A percentile compares a stretch with the other conserved stretches of the same genome.
These are phyloP conservation scores for Porodaedalea pini DNA, from an alignment of 1,284 basidiomycete species.

Conservation along the genomic window DNA sequence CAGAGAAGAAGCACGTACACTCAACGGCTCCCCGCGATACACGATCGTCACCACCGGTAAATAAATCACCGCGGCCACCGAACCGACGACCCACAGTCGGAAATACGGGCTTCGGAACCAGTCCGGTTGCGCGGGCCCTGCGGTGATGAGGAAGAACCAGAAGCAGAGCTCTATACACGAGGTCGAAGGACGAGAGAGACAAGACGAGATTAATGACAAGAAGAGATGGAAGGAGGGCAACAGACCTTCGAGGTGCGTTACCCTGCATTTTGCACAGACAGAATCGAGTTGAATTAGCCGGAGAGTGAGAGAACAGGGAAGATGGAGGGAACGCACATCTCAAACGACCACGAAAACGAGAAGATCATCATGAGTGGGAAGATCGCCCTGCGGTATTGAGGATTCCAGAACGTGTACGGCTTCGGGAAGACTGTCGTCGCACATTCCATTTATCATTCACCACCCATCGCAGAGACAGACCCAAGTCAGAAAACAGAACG, in stretches of 20 bases:
- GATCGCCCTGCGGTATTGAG: conserved; percentile 42
- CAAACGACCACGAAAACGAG: conserved; percentile 63
- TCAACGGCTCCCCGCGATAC: conserved; percentile 52
- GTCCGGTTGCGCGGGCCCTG: conserved; percentile 54
- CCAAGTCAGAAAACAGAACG: background rate
- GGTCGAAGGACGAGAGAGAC: conserved; percentile 15
- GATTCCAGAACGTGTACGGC: conserved; percentile 56
- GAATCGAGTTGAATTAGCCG: background rate
- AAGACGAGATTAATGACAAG: background rate
- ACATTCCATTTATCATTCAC: background rate
- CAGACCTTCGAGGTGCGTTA: conserved; percentile 73
- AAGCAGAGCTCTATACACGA: conserved; percentile 65
- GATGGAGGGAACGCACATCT: conserved; percentile 51
- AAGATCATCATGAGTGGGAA: conserved; percentile 62
- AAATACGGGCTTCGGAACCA: conserved; percentile 77
- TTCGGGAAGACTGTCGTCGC: conserved; percentile 54
- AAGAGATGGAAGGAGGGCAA: background rate
- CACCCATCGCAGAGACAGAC: background rate
- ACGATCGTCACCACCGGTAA: conserved; percentile 67
- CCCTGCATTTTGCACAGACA: conserved; percentile 38
- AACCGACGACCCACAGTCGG: conserved; percentile 64
- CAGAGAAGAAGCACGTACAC: conserved; percentile 39
- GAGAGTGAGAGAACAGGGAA: background rate
- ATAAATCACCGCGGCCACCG: conserved; percentile 53
- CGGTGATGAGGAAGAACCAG: conserved; percentile 74